A percentile compares a stretch with the other conserved stretches of the same genome.
These are phyloP conservation scores for Echria macrotheca DNA, from an alignment of 495 filamentous ascomycete species.

Conservation along the genomic window DNA sequence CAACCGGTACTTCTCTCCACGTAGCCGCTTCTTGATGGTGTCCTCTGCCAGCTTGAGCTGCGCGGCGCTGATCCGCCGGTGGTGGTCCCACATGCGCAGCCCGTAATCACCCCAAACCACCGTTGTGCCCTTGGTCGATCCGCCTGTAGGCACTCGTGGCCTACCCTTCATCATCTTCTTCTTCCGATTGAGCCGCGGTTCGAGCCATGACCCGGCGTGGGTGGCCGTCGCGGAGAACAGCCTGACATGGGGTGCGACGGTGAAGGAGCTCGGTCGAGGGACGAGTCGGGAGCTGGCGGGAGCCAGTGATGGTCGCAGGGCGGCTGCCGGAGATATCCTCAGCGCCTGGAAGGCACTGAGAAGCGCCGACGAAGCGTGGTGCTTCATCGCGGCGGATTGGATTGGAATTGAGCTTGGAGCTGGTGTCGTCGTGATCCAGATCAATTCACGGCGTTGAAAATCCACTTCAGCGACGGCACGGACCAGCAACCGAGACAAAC, in stretches of 20 bases:
- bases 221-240: slow-evolving; percentile 69
- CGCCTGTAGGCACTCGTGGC: slow-evolving; percentile 81
- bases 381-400: slow-evolving; percentile 33
- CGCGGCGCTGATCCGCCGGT: slow-evolving; percentile 80
- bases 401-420: neutral
- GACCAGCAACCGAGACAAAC: neutral
- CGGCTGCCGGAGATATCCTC: slow-evolving; percentile 31
- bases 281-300: slow-evolving; percentile 15
- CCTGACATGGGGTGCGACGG: slow-evolving; percentile 38
- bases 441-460: slow-evolving; percentile 14
- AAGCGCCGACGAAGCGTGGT: slow-evolving; percentile 33
- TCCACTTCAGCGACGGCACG: slow-evolving; percentile 6
- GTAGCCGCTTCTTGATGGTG: slow-evolving; percentile 77
- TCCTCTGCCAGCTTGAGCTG: slow-evolving; percentile 88
- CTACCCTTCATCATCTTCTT: slow-evolving; percentile 88
- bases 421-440: neutral
- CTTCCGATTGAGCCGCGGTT: slow-evolving; percentile 66
- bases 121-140: slow-evolving; percentile 85
- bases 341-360: slow-evolving; percentile 39
- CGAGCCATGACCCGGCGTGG: slow-evolving; percentile 66
- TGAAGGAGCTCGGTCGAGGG: slow-evolving; percentile 5
- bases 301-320: slow-evolving; percentile 28
- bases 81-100: slow-evolving; percentile 87
- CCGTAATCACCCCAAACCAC: slow-evolving; percentile 97
- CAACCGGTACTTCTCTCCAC: slow-evolving; percentile 87